Evolutionary conservation across 2,329 filamentous ascomycete species (phyloP), one percentile per base, ranked within the genome.

Genomic region (Alternaria brassicicola): DNA sequence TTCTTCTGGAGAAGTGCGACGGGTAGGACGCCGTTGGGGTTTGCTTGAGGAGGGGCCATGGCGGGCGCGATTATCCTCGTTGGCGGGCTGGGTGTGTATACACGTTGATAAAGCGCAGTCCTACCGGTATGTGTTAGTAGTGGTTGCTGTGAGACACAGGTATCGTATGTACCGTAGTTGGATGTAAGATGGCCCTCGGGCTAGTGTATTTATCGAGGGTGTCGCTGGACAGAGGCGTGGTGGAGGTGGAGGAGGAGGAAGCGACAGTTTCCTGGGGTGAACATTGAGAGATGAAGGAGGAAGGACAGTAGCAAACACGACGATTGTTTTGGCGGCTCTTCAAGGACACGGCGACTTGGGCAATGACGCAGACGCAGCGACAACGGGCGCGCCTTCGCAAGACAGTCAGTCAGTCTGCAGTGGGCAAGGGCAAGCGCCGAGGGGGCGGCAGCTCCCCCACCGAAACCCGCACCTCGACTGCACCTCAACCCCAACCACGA

Each of bases 21-120:
- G 49, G 76, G 76, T 57, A 79, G 67, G 56, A 79, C 70, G 64
- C 77, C 77, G 63, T 78, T 79, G 62, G 70, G 66, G 52, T 67
- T 73, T 4, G 68, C 61, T 43, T 65, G 72, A 15, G 73, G 73
- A 31, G 73, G 73, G 31, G 69, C 66, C 73, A 75, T 77, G 47
- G 55, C 23, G 45, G 41, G 23, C 31, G 47, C 25, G 43, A 31
- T 30, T 35, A 13, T 48, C n/a, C 31, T 19, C 21, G 33, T 26
- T 47, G 23, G 39, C 26, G 31, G 6, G 19, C 12, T 2, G 7
- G 28, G n/a, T 6, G 6, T 12, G 30, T 45, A 28, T 23, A 21
- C 17, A 21, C 12, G 12, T 31, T 8, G 43, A 33, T 1, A 13
- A 2, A 12, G 6, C 19, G 4, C 2, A 23, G 1, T 7, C 19